Evolutionary conservation across 2,329 filamentous ascomycete species (phyloP).

Genomic region (Penicillium occitanis): DNA sequence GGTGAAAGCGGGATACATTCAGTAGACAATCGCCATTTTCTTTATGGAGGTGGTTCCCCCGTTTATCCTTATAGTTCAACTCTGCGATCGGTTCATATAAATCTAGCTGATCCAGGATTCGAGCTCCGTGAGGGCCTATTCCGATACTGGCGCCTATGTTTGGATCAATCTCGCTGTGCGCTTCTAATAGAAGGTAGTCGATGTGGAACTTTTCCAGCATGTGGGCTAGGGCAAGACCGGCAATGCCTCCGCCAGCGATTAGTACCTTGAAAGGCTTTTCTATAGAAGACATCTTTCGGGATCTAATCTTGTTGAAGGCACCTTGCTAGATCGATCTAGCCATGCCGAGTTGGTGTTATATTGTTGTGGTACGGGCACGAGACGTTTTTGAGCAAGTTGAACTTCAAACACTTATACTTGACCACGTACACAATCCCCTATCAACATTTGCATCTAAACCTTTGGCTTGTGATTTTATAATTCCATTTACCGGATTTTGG

Average conservation of each 20-base stretch:
- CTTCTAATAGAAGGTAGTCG: slow-evolving; percentile 53
- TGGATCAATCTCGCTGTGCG: slow-evolving; percentile 35
- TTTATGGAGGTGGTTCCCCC: background rate
- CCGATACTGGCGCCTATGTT: slow-evolving; percentile 52
- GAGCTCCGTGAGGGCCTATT: slow-evolving; percentile 43
- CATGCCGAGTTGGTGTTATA: background rate
- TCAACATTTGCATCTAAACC: background rate
- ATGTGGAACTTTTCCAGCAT: slow-evolving; percentile 49
- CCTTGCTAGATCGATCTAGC: background rate
- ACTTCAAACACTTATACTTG: no score
- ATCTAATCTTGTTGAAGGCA: background rate
- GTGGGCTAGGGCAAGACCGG: slow-evolving; percentile 50
- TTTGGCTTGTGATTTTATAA: background rate
- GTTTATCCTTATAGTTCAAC: background rate
- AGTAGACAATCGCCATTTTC: background rate
- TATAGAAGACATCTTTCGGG: background rate
- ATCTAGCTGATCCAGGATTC: slow-evolving; percentile 55
- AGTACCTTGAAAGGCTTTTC: slow-evolving; percentile 35
- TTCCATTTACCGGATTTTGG: background rate
- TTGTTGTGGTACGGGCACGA: background rate
- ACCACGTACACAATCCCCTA: background rate
- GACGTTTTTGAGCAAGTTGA: background rate
- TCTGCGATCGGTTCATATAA: slow-evolving; percentile 31
- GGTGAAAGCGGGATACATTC: background rate
- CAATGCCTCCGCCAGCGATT: slow-evolving; percentile 52